Conservation (phyloP, 2,329 filamentous ascomycete genomes). For the Sporothrix dimorphospora region DNA sequence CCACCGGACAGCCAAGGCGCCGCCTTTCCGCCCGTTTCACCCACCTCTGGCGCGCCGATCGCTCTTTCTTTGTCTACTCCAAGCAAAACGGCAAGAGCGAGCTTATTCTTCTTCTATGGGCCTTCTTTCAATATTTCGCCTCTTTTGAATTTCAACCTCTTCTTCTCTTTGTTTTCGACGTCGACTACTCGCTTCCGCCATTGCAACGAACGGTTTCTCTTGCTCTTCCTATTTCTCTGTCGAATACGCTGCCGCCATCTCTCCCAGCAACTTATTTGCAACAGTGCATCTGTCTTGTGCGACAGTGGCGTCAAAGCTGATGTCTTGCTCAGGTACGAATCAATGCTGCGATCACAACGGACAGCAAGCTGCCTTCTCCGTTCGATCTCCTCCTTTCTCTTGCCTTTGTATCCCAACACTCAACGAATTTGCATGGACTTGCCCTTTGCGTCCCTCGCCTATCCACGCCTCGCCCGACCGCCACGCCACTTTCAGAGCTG, state of each 20-base stretch:
- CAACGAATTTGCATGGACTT: neutral
- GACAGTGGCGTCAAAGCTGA: constrained; percentile 24
- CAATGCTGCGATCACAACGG: neutral
- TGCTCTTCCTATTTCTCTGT: neutral
- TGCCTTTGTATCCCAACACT: neutral
- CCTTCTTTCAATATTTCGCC: neutral
- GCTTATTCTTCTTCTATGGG: neutral
- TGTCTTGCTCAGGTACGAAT: constrained; percentile 20
- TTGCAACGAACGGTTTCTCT: neutral
- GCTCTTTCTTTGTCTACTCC: neutral
- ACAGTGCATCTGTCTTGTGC: constrained; percentile 18
- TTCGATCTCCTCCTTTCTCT: neutral
- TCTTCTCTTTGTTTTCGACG: neutral
- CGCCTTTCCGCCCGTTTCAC: constrained; percentile 2
- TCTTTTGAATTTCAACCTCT: neutral
- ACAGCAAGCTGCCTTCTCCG: neutral
- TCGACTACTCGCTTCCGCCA: neutral
- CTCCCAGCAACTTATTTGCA: neutral
- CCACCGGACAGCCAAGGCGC: constrained; percentile 6
- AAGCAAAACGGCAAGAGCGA: neutral
- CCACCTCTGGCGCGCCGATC: constrained; percentile 10
- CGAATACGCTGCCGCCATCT: neutral
- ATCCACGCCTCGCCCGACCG: constrained; percentile 19
- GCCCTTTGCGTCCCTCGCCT: neutral
- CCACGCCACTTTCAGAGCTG: constrained; percentile 28